Conservation (phyloP, 805 yeast genomes). For the Cyberlindnera suaveolens region DNA sequence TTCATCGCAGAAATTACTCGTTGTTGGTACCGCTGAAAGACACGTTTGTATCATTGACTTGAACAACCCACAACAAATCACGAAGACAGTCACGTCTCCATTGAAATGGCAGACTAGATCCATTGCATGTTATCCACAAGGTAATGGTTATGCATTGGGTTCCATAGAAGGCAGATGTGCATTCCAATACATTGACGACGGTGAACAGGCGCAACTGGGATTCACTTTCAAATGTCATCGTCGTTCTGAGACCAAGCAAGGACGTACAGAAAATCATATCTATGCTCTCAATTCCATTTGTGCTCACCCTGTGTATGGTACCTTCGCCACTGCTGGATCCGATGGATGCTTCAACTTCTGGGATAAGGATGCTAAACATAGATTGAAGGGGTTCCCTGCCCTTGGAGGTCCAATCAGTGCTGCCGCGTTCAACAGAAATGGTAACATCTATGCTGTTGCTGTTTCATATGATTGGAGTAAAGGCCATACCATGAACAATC, state of each 20-base stretch:
- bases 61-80: constrained; percentile 76
- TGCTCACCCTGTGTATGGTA: constrained; percentile 87
- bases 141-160: constrained; percentile 89
- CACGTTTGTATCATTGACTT: constrained; percentile 74
- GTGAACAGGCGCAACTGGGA: constrained; percentile 62
- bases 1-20: constrained; percentile 69
- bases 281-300: constrained; percentile 75
- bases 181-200: constrained; percentile 83
- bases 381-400: constrained; percentile 75
- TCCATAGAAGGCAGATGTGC: constrained; percentile 96
- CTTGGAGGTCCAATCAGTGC: constrained; percentile 65
- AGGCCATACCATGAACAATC: constrained; percentile 74
- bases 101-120: constrained; percentile 85
- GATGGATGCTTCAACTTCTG: constrained; percentile 93
- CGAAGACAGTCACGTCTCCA: constrained; percentile 68
- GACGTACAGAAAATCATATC: constrained; percentile 56
- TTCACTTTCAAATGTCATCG: constrained; percentile 96
- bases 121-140: constrained; percentile 81
- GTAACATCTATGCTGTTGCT: constrained; percentile 85
- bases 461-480: constrained; percentile 94
- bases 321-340: constrained; percentile 89
- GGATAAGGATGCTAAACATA: constrained; percentile 90
- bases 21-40: constrained; percentile 91
- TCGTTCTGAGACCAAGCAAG: constrained; percentile 47
- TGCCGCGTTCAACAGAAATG: constrained; percentile 75